A percentile compares a stretch with the other conserved stretches of the same genome.
Conservation (phyloP, 2,329 filamentous ascomycete genomes). For the Phaeophleospora eucalypticola region DNA sequence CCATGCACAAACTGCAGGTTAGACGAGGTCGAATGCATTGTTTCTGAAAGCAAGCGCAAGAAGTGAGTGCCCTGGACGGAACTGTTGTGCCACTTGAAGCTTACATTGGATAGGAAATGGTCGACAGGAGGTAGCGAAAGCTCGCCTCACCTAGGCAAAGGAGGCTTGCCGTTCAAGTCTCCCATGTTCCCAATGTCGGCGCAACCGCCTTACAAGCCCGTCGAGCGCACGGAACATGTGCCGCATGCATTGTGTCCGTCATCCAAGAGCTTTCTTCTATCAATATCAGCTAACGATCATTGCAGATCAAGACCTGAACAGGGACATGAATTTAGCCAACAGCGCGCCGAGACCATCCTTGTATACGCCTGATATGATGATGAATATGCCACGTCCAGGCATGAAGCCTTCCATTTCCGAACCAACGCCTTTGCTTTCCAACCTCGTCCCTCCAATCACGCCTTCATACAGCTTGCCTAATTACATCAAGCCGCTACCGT, state of each 20-base stretch:
- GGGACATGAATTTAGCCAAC: conserved; percentile 20
- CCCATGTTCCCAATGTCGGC: conserved; percentile 30
- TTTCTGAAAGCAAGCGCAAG: conserved; percentile 72
- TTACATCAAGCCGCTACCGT: conserved; percentile 76
- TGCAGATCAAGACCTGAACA: conserved; percentile 29
- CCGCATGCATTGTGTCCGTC: conserved; percentile 61
- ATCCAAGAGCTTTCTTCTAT: not conserved
- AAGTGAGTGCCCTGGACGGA: conserved; percentile 56
- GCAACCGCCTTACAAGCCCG: conserved; percentile 30
- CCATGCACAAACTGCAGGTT: conserved; percentile 84
- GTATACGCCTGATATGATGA: conserved; percentile 29
- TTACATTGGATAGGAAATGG: conserved; percentile 32
- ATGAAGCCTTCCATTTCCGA: conserved; percentile 26
- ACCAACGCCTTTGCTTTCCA: conserved; percentile 21
- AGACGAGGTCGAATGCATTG: conserved; percentile 70
- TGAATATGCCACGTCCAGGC: conserved; percentile 28
- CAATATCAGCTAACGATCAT: conserved; percentile 6
- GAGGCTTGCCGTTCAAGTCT: conserved; percentile 19
- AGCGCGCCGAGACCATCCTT: conserved; percentile 19
- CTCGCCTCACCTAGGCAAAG: conserved; percentile 18
- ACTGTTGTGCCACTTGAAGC: not conserved
- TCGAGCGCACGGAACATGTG: conserved; percentile 46
- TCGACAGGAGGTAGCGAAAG: conserved; percentile 25
- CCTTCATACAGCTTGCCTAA: conserved; percentile 49
- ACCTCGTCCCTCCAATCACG: conserved; percentile 23